Percentiles rank a stretch among this genome's conserved stretches.
Conservation (phyloP, 495 filamentous ascomycete genomes). For the Venustampulla echinocandica region DNA sequence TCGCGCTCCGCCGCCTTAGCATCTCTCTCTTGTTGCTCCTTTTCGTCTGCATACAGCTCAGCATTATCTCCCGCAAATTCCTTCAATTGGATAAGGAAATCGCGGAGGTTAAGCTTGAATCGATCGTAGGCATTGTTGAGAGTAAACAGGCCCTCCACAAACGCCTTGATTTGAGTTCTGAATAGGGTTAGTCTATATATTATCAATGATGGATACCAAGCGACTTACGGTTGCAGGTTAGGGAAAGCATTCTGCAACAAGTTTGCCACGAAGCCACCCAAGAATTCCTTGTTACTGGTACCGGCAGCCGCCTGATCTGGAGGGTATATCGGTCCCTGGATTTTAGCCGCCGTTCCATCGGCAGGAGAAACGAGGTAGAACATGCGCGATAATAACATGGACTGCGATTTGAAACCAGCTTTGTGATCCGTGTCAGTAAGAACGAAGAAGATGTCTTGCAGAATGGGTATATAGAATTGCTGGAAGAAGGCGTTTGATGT, state of each 20-base stretch:
- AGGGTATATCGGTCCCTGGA: slow-evolving; percentile 80
- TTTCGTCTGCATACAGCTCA: slow-evolving; percentile 90
- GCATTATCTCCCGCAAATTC: slow-evolving; percentile 91
- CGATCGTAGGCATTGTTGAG: slow-evolving; percentile 71
- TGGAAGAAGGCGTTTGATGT: slow-evolving; percentile 95
- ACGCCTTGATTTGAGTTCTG: slow-evolving; percentile 77
- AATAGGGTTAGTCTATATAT: slow-evolving; percentile 28
- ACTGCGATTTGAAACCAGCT: slow-evolving; percentile 96
- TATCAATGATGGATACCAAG: neutral
- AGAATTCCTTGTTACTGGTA: slow-evolving; percentile 80
- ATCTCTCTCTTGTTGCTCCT: slow-evolving; percentile 73
- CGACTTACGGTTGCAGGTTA: slow-evolving; percentile 82
- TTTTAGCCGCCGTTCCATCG: slow-evolving; percentile 60
- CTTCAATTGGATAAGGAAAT: slow-evolving; percentile 94
- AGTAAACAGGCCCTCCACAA: slow-evolving; percentile 79
- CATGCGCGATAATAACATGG: slow-evolving; percentile 86
- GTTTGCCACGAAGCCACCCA: slow-evolving; percentile 73
- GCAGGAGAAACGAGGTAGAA: slow-evolving; percentile 77
- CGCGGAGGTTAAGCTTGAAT: slow-evolving; percentile 89
- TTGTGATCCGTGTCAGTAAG: slow-evolving; percentile 97
- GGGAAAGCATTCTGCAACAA: slow-evolving; percentile 87
- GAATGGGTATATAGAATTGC: slow-evolving; percentile 86
- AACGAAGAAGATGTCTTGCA: slow-evolving; percentile 98
- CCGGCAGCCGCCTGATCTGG: slow-evolving; percentile 73
- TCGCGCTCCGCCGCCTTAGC: slow-evolving; percentile 75